A percentile compares a stretch with the other conserved stretches of the same genome.
These are phyloP conservation scores for Nepenthes mirabilis DNA, from an alignment of 148 eudicot species.

Conservation along the genomic window DNA sequence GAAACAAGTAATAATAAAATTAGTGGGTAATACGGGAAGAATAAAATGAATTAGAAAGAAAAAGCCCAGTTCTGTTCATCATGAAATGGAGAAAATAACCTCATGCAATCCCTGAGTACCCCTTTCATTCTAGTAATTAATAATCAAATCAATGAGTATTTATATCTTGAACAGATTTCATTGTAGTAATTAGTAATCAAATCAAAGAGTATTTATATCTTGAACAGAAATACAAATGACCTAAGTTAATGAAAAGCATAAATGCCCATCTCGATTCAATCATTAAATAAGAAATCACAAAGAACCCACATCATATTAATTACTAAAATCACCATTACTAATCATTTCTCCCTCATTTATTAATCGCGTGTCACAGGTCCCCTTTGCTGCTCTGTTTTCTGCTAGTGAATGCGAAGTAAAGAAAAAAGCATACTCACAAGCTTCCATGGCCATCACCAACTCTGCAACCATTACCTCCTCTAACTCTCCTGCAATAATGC, in stretches of 20 bases:
- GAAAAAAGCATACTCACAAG: conserved; percentile 53
- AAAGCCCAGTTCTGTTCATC: no score
- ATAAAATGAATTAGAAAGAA: neutral
- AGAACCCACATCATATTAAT: conserved; percentile 8
- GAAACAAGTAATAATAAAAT: conserved; percentile 4
- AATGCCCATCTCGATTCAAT: conserved; percentile 3
- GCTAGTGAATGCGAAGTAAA: neutral
- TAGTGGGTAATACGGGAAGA: neutral
- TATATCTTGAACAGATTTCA: neutral
- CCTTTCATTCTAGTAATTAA: no score
- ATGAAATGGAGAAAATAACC: no score
- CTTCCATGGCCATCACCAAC: conserved; percentile 98
- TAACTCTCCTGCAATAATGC: conserved; percentile 68
- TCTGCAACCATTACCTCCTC: conserved; percentile 97
- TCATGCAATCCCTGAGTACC: no score
- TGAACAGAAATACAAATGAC: neutral
- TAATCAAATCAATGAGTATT: neutral
- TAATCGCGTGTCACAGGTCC: no score
- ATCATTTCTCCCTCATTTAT: no score
- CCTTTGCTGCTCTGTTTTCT: no score
- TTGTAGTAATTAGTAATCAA: neutral
- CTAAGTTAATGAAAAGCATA: neutral
- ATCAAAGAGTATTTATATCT: neutral
- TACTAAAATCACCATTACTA: conserved; percentile 1
- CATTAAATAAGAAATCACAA: conserved; percentile 5